phyloP scores from a whole-genome alignment of 352 stramenopile species.

The Peronospora belbahrii region DNA sequence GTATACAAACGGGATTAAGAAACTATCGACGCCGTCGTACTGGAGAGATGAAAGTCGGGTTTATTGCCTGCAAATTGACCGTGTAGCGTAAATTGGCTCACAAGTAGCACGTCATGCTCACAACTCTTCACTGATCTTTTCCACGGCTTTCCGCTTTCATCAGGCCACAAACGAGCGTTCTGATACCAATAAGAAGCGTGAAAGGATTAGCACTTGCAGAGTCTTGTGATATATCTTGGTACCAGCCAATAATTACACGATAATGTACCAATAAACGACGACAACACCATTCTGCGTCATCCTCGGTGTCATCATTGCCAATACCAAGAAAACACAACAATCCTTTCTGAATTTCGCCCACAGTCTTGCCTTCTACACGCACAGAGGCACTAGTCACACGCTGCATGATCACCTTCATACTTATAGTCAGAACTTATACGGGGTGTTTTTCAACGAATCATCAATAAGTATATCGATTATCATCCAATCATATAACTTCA shows the following conservation, averaged over 20 bases:
- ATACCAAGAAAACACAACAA: conserved; percentile 79
- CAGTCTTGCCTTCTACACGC: conserved; percentile 63
- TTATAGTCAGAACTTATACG: no score
- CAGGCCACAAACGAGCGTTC: conserved; percentile 77
- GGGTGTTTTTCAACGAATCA: background rate
- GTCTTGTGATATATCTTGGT: background rate
- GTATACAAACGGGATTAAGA: background rate
- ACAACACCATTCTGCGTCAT: conserved; percentile 78
- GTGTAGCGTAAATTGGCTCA: conserved; percentile 85
- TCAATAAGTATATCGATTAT: background rate
- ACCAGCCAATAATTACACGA: no score
- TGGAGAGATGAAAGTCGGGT: conserved; percentile 79
- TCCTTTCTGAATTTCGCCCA: conserved; percentile 67
- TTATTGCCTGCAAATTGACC: conserved; percentile 81
- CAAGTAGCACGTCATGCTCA: conserved; percentile 70
- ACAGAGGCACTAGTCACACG: conserved; percentile 74
- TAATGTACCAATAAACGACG: conserved; percentile 57
- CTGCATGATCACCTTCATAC: conserved; percentile 79
- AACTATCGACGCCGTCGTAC: conserved; percentile 27
- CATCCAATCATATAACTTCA: background rate
- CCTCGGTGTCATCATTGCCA: conserved; percentile 63
- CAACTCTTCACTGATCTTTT: conserved; percentile 58
- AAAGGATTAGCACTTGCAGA: background rate
- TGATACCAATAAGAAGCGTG: conserved; percentile 13
- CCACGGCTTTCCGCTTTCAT: conserved; percentile 46